These are phyloP conservation scores for Fusarium torreyae DNA, from an alignment of 2,329 filamentous ascomycete genomes.

Conservation along the genomic window DNA sequence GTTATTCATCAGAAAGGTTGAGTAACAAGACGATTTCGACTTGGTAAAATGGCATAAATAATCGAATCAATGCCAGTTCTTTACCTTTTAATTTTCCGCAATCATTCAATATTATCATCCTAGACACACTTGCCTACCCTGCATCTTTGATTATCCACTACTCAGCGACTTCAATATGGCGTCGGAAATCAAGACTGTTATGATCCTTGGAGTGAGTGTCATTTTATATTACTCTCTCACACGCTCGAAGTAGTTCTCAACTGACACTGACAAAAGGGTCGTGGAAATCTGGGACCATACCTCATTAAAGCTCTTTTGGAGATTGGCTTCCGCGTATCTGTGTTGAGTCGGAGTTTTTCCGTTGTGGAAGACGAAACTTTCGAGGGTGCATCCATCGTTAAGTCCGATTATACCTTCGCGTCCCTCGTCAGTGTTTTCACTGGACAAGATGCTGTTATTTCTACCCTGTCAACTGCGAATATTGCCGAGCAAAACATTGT, in stretches of 20 bases:
- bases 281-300: conserved; percentile 17
- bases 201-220: conserved; percentile 7
- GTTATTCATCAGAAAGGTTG: fast-evolving
- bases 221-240: too few relatives aligned
- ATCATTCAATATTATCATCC: too few relatives aligned
- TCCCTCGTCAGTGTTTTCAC: not conserved
- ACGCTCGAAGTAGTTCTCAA: fast-evolving
- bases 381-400: not conserved
- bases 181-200: not conserved
- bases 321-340: fast-evolving
- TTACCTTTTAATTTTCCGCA: fast-evolving
- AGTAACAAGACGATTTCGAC: fast-evolving
- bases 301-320: not conserved
- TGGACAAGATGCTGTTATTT: conserved; percentile 6
- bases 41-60: conserved; percentile 9
- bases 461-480: conserved; percentile 16
- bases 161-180: not conserved
- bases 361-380: fast-evolving
- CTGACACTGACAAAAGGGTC: not conserved
- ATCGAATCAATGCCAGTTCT: fast-evolving
- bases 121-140: not conserved
- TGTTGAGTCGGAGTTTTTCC: not conserved
- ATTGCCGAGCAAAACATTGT: conserved; percentile 12
- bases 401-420: not conserved
- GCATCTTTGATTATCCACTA: not conserved